These are phyloP conservation scores for Nigrospora sphaerica DNA, from an alignment of 2,329 filamentous ascomycete species.

Conservation along the genomic window DNA sequence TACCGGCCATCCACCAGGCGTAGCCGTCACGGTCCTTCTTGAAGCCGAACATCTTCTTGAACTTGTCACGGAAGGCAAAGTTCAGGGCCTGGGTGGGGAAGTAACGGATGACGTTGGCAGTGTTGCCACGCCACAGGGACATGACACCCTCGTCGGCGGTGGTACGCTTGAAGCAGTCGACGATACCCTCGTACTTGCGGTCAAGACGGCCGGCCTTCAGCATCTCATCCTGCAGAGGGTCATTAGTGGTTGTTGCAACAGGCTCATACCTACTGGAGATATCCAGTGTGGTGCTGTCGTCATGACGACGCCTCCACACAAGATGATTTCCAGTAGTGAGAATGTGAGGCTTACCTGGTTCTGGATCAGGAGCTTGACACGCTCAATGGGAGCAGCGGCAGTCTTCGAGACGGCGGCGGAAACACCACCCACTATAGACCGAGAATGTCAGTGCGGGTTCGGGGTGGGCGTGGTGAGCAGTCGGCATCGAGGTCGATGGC, in stretches of 20 bases:
- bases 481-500: not conserved
- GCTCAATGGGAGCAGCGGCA: slow-evolving; percentile 98
- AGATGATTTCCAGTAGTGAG: too few relatives aligned
- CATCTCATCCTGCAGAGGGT: slow-evolving; percentile 86
- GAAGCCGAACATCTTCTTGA: slow-evolving; percentile 99
- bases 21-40: slow-evolving; percentile 99
- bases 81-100: slow-evolving; percentile 99
- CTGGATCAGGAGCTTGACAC: slow-evolving; percentile 99
- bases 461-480: not conserved
- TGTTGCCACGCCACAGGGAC: slow-evolving; percentile 99
- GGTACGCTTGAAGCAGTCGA: slow-evolving; percentile 93
- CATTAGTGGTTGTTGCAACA: not conserved
- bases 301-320: not conserved
- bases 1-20: slow-evolving; percentile 97
- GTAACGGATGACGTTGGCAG: slow-evolving; percentile 99
- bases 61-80: slow-evolving; percentile 99
- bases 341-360: slow-evolving; percentile 73
- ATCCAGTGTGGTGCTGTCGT: too few relatives aligned
- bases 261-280: too few relatives aligned
- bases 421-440: slow-evolving; percentile 88
- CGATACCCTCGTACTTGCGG: slow-evolving; percentile 91
- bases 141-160: slow-evolving; percentile 85
- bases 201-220: slow-evolving; percentile 96
- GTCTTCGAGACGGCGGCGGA: slow-evolving; percentile 99
- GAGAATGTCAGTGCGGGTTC: not conserved